A percentile compares a stretch with the other conserved stretches of the same genome.
phyloP scores from a whole-genome alignment of 2,329 filamentous ascomycete genomes.

The Hymenoscyphus fraxineus region DNA sequence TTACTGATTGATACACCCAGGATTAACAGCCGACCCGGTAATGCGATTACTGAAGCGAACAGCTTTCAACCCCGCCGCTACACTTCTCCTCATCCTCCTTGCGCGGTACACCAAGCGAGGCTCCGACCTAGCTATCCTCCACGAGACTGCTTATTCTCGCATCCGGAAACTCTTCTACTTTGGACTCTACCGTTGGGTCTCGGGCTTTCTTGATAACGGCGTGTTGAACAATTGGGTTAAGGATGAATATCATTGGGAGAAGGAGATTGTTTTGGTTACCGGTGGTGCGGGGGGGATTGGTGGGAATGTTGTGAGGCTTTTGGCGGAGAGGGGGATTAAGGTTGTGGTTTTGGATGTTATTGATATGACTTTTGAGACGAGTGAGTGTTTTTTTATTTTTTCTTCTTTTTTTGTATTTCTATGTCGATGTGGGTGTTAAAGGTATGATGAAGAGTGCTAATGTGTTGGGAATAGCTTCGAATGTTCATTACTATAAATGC shows the following conservation, averaged over 20 bases:
- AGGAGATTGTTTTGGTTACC: conserved; percentile 69
- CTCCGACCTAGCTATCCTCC: conserved; percentile 48
- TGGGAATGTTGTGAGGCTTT: conserved; percentile 56
- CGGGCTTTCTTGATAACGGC: conserved; percentile 48
- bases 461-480: conserved; percentile 26
- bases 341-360: conserved; percentile 71
- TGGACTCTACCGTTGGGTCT: conserved; percentile 47
- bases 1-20: conserved; percentile 26
- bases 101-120: conserved; percentile 62
- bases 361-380: conserved; percentile 57
- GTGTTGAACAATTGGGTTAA: conserved; percentile 47
- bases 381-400: conserved; percentile 27
- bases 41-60: conserved; percentile 55
- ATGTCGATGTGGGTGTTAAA: conserved; percentile 44
- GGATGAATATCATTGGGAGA: conserved; percentile 57
- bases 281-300: conserved; percentile 75
- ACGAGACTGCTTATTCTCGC: conserved; percentile 48
- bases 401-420: too few relatives aligned
- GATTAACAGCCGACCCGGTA: conserved; percentile 58
- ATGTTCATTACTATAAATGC: conserved; percentile 64
- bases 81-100: conserved; percentile 60
- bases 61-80: conserved; percentile 59
- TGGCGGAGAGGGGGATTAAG: conserved; percentile 61
- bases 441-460: conserved; percentile 36
- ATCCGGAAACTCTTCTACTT: conserved; percentile 52